These are phyloP conservation scores for Fraxinus dipetala DNA, from an alignment of 305 asterid genomes.

Conservation along the genomic window DNA sequence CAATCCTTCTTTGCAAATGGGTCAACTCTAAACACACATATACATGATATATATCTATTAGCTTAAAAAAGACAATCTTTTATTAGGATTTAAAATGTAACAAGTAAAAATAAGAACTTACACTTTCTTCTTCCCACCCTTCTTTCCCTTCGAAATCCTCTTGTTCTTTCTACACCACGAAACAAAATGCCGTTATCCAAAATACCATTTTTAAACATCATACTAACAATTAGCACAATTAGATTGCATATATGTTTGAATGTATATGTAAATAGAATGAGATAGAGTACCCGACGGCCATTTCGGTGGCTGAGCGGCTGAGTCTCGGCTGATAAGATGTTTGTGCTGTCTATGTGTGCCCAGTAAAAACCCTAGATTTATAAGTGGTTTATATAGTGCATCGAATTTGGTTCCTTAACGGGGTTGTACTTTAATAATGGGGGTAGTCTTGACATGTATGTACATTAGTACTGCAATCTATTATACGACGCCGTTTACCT, in stretches of 20 bases:
- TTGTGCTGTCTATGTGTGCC: background rate
- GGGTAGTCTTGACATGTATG: background rate
- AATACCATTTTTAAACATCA: background rate
- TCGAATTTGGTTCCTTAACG: background rate
- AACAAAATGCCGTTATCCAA: background rate
- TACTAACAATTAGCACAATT: background rate
- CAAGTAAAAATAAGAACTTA: conserved; percentile 26
- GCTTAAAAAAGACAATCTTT: background rate
- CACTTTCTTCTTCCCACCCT: conserved; percentile 89
- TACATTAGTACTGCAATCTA: background rate
- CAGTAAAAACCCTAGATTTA: conserved; percentile 33
- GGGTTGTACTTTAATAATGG: background rate
- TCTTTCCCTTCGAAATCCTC: conserved; percentile 84
- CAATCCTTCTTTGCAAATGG: conserved; percentile 73
- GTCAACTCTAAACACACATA: conserved; percentile 27
- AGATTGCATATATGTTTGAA: background rate
- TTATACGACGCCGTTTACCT: background rate
- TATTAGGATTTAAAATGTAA: background rate
- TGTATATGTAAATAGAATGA: background rate
- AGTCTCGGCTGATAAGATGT: background rate
- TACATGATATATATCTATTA: background rate
- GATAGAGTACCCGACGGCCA: conserved; percentile 53
- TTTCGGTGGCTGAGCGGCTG: conserved; percentile 26
- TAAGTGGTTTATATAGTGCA: background rate
- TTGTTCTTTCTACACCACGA: conserved; percentile 57